These are phyloP conservation scores for Hippophae gyantsensis DNA, from an alignment of 306 rosid genomes.

Conservation along the genomic window DNA sequence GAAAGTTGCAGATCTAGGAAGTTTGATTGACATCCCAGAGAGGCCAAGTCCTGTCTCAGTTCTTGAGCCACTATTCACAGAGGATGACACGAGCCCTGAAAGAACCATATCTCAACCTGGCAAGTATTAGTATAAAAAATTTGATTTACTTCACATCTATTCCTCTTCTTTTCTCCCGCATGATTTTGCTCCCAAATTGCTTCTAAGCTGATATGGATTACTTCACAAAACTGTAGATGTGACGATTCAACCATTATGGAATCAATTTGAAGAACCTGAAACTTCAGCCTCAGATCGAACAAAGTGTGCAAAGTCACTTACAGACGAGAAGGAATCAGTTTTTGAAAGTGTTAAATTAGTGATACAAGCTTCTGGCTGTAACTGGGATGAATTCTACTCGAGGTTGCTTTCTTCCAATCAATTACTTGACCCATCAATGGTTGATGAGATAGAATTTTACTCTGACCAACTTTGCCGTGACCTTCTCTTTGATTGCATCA, in stretches of 20 bases:
- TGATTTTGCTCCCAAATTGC: neutral
- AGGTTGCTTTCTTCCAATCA: constrained; percentile 64
- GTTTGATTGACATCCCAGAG: constrained; percentile 31
- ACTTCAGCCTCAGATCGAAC: constrained; percentile 33
- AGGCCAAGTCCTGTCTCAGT: constrained; percentile 90
- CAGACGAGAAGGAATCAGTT: constrained; percentile 44
- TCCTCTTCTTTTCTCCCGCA: neutral
- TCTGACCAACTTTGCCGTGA: constrained; percentile 52
- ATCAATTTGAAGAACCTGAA: constrained; percentile 59
- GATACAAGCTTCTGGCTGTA: constrained; percentile 56
- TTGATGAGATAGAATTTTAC: constrained; percentile 42
- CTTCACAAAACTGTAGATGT: constrained; percentile 41
- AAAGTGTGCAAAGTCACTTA: constrained; percentile 26
- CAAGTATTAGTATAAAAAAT: constrained; percentile 18
- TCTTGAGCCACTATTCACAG: constrained; percentile 55
- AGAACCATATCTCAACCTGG: constrained; percentile 34
- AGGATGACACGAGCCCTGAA: constrained; percentile 50
- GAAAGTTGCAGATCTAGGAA: constrained; percentile 40
- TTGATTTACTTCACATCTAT: neutral
- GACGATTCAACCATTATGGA: constrained; percentile 39
- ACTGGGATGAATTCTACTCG: constrained; percentile 45
- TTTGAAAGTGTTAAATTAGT: constrained; percentile 49
- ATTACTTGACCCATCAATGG: constrained; percentile 51
- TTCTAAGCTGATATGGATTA: constrained; percentile 18
- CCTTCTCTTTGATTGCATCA: constrained; percentile 60